Evolutionary conservation across 2,329 filamentous ascomycete genomes (phyloP), one percentile per base, ranked within the genome.

Genomic region (Curvularia hawaiiensis): DNA sequence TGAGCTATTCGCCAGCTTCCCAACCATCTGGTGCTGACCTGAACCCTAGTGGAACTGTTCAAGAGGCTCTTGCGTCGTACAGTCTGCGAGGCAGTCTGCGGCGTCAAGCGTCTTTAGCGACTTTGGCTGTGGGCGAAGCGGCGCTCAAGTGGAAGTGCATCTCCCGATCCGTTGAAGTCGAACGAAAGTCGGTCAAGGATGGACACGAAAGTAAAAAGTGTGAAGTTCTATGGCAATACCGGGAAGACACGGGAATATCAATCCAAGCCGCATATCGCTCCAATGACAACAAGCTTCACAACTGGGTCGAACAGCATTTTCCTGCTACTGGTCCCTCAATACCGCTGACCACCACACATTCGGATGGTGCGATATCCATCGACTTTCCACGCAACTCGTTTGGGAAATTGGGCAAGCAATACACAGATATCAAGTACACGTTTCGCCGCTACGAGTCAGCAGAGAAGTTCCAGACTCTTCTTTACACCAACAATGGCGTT

Each of bases 401-500:
- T 44, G 70, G 72, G 0, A 61, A 58, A 30, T 54, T 73, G 1
- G 64, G 71, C 7, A 73, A 69, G 45, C 52, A 64, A 12, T 72
- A 62, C 26, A 68, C 52, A 3, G 69, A 73, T 35, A 66, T 74
- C 48, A 73, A 71, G 44, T 74, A 74, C 50, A 69, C 64, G 1
- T 67, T 72, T 49, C 18, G 50, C 4, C 53, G 61, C 9, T 54
- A 46, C 3, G 64, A 61, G 24, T 50, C 62, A 3, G 63, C 62
- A 4, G 31, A 49, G 10, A 65, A 61, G n/a, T 59, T 74, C 14
- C 72, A 74, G 50, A 74, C 69, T 10, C 52, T 74, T 11, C 60
- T 74, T 3, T 74, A 74, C 49, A 73, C 71, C n/a, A 73, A 71
- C 54, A 71, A 74, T 47, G 66, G 64, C 24, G 61, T 60, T 39